phyloP scores from a whole-genome alignment of 1,284 basidiomycete species.

The Spongispora temasekensis region DNA sequence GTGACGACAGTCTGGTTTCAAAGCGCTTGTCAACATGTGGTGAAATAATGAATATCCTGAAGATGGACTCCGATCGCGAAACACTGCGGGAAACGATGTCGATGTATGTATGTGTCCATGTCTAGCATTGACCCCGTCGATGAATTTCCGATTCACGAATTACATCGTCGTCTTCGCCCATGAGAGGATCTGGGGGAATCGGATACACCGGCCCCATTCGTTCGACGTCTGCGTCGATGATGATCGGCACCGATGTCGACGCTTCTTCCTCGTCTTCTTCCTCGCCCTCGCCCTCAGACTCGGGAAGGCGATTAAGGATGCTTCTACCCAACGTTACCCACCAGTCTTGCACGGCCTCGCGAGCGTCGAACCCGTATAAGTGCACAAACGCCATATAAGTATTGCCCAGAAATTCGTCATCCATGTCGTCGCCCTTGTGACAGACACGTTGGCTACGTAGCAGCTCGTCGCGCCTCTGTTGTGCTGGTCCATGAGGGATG shows the following conservation, averaged over 20 bases:
- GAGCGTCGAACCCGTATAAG: constrained; percentile 41
- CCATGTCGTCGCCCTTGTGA: constrained; percentile 38
- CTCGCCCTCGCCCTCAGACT: not conserved
- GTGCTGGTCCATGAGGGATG: constrained; percentile 40
- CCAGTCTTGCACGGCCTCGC: constrained; percentile 49
- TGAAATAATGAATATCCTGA: too few relatives aligned
- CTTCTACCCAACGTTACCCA: constrained; percentile 47
- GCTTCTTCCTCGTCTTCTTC: not conserved
- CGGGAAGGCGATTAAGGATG: constrained; percentile 17
- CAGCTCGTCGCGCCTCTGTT: constrained; percentile 41
- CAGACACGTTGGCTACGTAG: constrained; percentile 34
- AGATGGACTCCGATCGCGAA: not conserved
- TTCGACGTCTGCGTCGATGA: constrained; percentile 19
- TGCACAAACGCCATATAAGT: constrained; percentile 45
- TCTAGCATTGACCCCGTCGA: constrained; percentile 1
- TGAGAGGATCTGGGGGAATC: constrained; percentile 11
- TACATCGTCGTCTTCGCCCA: constrained; percentile 16
- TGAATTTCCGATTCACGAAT: constrained; percentile 9
- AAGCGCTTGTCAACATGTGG: too few relatives aligned
- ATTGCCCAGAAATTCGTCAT: constrained; percentile 38
- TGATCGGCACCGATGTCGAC: not conserved
- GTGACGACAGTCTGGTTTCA: too few relatives aligned
- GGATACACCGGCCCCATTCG: constrained; percentile 3
- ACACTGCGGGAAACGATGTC: not conserved
- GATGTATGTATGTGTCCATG: not conserved